A percentile compares a stretch with the other conserved stretches of the same genome.
Conservation (phyloP, 306 rosid genomes). For the Lathyrus oleraceus region DNA sequence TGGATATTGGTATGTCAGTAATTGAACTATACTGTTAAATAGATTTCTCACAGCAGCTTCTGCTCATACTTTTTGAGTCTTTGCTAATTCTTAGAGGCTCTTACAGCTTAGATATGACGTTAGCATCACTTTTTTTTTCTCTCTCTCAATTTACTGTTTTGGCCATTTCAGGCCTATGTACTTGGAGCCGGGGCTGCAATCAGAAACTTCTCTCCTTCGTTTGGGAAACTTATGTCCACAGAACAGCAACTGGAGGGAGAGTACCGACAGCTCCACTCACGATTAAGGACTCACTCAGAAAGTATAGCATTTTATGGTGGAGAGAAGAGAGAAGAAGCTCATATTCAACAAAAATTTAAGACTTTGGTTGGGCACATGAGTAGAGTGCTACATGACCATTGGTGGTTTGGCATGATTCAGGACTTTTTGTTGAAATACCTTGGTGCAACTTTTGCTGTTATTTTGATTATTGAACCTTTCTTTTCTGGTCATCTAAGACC, state of each 20-base stretch:
- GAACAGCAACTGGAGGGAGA: constrained; percentile 99
- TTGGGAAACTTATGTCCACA: constrained; percentile 86
- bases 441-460: constrained; percentile 97
- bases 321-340: constrained; percentile 84
- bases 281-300: constrained; percentile 95
- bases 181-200: constrained; percentile 79
- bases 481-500: constrained; percentile 91
- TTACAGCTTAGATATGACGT: constrained; percentile 22
- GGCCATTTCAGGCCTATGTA: constrained; percentile 79
- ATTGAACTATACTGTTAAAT: constrained; percentile 28
- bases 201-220: constrained; percentile 91
- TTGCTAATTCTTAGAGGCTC: constrained; percentile 34
- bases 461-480: constrained; percentile 94
- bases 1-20: constrained; percentile 83
- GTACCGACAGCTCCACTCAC: constrained; percentile 91
- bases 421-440: constrained; percentile 93
- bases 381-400: constrained; percentile 79
- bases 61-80: constrained; percentile 10
- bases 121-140: constrained; percentile 17
- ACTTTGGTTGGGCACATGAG: constrained; percentile 63
- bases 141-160: constrained; percentile 39
- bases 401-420: constrained; percentile 99
- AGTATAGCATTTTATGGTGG: constrained; percentile 98
- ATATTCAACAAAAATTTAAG: constrained; percentile 83
- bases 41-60: constrained; percentile 29